Evolutionary conservation across 176 grass and related monocot species (phyloP).

Genomic region (Canna indica): DNA sequence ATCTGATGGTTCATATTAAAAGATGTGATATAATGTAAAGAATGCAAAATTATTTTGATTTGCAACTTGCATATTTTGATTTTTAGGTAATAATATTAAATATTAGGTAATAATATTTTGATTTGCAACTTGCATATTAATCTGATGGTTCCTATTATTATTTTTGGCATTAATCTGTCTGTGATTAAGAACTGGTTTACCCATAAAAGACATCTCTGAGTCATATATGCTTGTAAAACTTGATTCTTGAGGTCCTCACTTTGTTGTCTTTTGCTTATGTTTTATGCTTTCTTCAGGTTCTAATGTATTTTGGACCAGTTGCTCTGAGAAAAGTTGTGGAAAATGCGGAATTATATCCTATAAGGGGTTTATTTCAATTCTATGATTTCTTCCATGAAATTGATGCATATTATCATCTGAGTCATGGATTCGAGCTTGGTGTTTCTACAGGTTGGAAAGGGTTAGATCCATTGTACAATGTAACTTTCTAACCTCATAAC

Average conservation of each 20-base stretch:
- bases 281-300: conserved; percentile 41
- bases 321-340: conserved; percentile 71
- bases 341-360: conserved; percentile 80
- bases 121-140: too few relatives aligned
- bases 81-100: too few relatives aligned
- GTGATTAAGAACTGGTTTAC: too few relatives aligned
- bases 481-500: conserved; percentile 18
- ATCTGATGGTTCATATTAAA: not conserved
- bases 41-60: too few relatives aligned
- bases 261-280: not conserved
- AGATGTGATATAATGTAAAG: too few relatives aligned
- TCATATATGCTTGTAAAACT: not conserved
- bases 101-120: too few relatives aligned
- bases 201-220: too few relatives aligned
- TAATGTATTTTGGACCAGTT: conserved; percentile 73
- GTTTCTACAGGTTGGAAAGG: conserved; percentile 70
- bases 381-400: conserved; percentile 71
- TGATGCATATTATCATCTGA: conserved; percentile 69
- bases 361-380: conserved; percentile 78
- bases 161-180: too few relatives aligned
- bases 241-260: not conserved
- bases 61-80: too few relatives aligned
- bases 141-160: too few relatives aligned
- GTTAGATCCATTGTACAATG: conserved; percentile 83
- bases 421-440: conserved; percentile 43